Percentiles rank a stretch among this genome's conserved stretches.
phyloP scores from a whole-genome alignment of 352 stramenopile species.

The Globisporangium heterothallicum region DNA sequence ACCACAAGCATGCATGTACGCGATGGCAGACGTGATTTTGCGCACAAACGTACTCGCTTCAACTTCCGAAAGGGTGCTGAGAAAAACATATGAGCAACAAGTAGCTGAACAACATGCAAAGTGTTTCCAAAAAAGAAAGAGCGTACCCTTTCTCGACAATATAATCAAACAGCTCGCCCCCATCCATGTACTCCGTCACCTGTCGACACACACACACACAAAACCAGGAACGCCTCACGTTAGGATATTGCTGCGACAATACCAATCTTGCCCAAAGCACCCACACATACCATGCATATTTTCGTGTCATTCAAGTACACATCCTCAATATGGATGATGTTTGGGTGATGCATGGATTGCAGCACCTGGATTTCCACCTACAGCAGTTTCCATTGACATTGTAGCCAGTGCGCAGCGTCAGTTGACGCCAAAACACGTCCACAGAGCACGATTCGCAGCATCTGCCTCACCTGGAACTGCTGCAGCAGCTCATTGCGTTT shows the following conservation, averaged over 20 bases:
- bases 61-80: constrained; percentile 79
- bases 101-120: too few species aligned
- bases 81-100: too few species aligned
- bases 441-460: too few species aligned
- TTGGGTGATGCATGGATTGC: constrained; percentile 84
- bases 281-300: constrained; percentile 70
- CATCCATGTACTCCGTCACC: constrained; percentile 87
- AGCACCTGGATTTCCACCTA: constrained; percentile 88
- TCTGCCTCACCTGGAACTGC: constrained; percentile 76
- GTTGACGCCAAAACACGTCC: too few species aligned
- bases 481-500: constrained; percentile 80
- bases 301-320: constrained; percentile 81
- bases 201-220: constrained; percentile 17
- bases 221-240: too few species aligned
- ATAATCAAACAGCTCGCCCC: constrained; percentile 89
- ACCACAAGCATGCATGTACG: constrained; percentile 85
- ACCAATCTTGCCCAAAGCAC: neutral
- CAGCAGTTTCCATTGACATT: too few species aligned
- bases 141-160: constrained; percentile 82
- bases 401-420: too few species aligned
- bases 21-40: constrained; percentile 87
- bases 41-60: constrained; percentile 83
- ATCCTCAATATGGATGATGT: constrained; percentile 88
- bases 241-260: too few species aligned
- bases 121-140: too few species aligned